These are phyloP conservation scores for Fusarium newnesense DNA, from an alignment of 2,329 filamentous ascomycete genomes.

Conservation along the genomic window DNA sequence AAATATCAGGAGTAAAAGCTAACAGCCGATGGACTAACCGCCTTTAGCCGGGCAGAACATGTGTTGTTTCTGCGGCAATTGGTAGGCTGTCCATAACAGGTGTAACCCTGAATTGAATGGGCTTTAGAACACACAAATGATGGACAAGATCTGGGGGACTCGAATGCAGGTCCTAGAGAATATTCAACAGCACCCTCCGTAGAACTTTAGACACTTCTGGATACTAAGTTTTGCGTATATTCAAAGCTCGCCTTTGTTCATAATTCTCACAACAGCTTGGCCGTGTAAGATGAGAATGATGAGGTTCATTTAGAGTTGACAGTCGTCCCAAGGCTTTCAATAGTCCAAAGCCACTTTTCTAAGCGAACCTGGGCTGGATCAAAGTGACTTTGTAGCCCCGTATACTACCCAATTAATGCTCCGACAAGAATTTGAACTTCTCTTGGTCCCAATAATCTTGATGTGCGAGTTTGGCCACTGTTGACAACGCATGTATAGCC, in stretches of 20 bases:
- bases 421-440: background rate
- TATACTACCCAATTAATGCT: background rate
- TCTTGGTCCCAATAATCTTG: background rate
- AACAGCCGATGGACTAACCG: background rate
- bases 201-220: accelerated
- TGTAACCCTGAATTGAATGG: background rate
- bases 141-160: background rate
- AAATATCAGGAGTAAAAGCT: background rate
- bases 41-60: background rate
- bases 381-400: background rate
- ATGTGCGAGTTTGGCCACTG: no score
- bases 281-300: background rate
- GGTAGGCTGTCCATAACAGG: background rate
- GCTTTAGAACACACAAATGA: background rate
- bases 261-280: accelerated
- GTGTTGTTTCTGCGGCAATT: background rate
- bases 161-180: background rate
- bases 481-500: no score
- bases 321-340: background rate
- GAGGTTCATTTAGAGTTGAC: background rate
- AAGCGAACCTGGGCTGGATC: background rate
- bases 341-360: background rate
- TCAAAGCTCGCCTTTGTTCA: background rate
- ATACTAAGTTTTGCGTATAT: accelerated
- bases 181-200: background rate